Percentiles rank a stretch among this genome's conserved stretches.
phyloP scores from a whole-genome alignment of 2,329 filamentous ascomycete species.

The Endocalyx cinctus region DNA sequence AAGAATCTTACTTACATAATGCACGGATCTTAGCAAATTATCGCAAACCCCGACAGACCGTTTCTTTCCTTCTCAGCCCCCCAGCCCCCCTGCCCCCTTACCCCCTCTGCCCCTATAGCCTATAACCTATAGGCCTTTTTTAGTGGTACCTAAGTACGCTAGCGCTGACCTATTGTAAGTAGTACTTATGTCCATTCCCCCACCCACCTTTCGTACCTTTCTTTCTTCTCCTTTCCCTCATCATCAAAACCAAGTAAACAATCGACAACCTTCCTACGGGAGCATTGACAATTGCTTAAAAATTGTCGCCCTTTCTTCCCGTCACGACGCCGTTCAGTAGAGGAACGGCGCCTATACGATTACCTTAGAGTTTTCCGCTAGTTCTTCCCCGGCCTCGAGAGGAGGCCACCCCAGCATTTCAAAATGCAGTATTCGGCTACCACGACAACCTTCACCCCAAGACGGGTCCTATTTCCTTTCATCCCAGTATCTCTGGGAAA shows the following conservation, averaged over 20 bases:
- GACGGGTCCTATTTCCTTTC: constrained; percentile 14
- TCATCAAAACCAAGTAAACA: constrained; percentile 8
- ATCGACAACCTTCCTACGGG: too few species aligned
- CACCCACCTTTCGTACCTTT: too few species aligned
- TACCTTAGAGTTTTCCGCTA: constrained; percentile 13
- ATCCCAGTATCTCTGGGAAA: constrained; percentile 15
- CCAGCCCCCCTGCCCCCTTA: neutral
- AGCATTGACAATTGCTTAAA: too few species aligned
- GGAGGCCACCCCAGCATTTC: constrained; percentile 26
- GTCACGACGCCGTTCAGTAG: constrained; percentile 21
- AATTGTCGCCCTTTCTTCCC: too few species aligned
- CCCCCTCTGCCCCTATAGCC: too few species aligned
- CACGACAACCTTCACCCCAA: constrained; percentile 11
- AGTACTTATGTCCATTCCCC: too few species aligned
- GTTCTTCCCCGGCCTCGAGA: constrained; percentile 25
- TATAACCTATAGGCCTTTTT: too few species aligned
- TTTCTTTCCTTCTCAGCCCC: constrained; percentile 13
- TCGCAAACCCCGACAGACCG: too few species aligned
- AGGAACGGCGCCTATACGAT: constrained; percentile 24
- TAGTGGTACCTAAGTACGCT: too few species aligned
- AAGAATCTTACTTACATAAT: too few species aligned
- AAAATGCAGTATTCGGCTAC: constrained; percentile 16
- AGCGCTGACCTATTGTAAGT: too few species aligned
- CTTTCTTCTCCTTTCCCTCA: constrained; percentile 5
- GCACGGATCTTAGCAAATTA: too few species aligned